These are phyloP conservation scores for Cyberlindnera xishuangbannaensis DNA, from an alignment of 805 yeast genomes.

Conservation along the genomic window DNA sequence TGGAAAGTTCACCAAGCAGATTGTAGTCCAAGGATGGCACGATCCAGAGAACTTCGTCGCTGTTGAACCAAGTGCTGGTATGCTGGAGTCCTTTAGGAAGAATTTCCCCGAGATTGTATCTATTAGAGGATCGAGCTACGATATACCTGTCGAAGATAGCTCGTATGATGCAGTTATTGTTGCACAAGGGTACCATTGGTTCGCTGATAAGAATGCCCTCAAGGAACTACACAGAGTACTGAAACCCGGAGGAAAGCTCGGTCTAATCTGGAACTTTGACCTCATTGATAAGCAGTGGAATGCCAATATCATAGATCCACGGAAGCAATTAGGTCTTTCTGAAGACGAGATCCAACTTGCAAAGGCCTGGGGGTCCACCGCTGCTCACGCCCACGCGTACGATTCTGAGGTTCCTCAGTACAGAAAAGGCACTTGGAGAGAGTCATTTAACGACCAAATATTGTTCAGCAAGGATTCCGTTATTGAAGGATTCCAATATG, in stretches of 20 bases:
- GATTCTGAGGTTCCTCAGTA: slow-evolving; percentile 53
- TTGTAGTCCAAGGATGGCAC: slow-evolving; percentile 35
- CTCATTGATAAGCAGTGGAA: slow-evolving; percentile 11
- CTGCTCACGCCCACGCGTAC: slow-evolving; percentile 18
- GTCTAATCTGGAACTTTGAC: slow-evolving; percentile 58
- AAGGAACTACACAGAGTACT: slow-evolving; percentile 47
- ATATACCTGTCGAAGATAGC: slow-evolving; percentile 38
- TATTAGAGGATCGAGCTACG: slow-evolving; percentile 38
- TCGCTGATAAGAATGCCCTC: slow-evolving; percentile 43
- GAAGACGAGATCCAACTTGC: slow-evolving; percentile 7
- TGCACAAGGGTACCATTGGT: slow-evolving; percentile 68
- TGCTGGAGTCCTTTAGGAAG: slow-evolving; percentile 40
- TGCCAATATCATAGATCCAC: slow-evolving; percentile 9
- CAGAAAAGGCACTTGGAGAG: slow-evolving; percentile 42
- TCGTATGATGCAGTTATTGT: slow-evolving; percentile 44
- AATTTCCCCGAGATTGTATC: slow-evolving; percentile 41
- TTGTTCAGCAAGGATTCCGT: slow-evolving; percentile 29
- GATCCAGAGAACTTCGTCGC: slow-evolving; percentile 30
- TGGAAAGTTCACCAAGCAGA: slow-evolving; percentile 51
- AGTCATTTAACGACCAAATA: slow-evolving; percentile 29
- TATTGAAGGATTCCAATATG: slow-evolving; percentile 30
- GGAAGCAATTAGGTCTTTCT: slow-evolving; percentile 4
- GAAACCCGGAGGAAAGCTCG: slow-evolving; percentile 44
- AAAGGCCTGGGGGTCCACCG: slow-evolving; percentile 14
- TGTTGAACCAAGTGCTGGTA: slow-evolving; percentile 54